phyloP scores from a whole-genome alignment of 106 monocot species.

The Chionographis japonica region DNA sequence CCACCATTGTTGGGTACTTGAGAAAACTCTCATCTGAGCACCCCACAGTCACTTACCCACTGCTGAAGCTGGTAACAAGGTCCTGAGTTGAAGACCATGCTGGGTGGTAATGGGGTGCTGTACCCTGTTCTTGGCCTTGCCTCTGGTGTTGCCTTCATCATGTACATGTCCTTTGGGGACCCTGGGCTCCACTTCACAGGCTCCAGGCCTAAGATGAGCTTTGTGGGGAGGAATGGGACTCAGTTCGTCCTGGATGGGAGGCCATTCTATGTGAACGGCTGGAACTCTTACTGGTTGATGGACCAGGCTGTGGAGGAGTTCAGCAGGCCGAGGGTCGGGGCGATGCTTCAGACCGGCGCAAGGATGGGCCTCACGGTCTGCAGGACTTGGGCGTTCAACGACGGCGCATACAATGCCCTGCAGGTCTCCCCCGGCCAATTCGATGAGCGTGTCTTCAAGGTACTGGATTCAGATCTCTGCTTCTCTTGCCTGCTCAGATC shows the following conservation, averaged over 20 bases:
- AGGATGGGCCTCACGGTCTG: slow-evolving; percentile 90
- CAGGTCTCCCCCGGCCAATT: slow-evolving; percentile 85
- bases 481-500: too few relatives aligned
- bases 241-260: slow-evolving; percentile 62
- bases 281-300: slow-evolving; percentile 99
- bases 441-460: slow-evolving; percentile 84
- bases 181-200: slow-evolving; percentile 4
- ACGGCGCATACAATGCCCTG: slow-evolving; percentile 82
- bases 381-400: slow-evolving; percentile 97
- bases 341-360: slow-evolving; percentile 44
- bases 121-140: slow-evolving; percentile 55
- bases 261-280: slow-evolving; percentile 86
- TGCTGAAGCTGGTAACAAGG: background rate
- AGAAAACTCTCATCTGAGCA: too few relatives aligned
- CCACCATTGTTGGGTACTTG: too few relatives aligned
- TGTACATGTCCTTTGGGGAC: slow-evolving; percentile 53
- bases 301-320: slow-evolving; percentile 69
- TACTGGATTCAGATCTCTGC: slow-evolving; percentile 3
- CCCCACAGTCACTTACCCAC: background rate
- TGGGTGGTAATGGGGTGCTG: slow-evolving; percentile 24
- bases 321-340: slow-evolving; percentile 50
- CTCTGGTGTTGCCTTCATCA: slow-evolving; percentile 41
- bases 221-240: slow-evolving; percentile 64
- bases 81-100: slow-evolving; percentile 10
- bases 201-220: slow-evolving; percentile 34